Evolutionary conservation across 441 rosid genomes (phyloP).

Genomic region (Aquilaria agallochum): DNA sequence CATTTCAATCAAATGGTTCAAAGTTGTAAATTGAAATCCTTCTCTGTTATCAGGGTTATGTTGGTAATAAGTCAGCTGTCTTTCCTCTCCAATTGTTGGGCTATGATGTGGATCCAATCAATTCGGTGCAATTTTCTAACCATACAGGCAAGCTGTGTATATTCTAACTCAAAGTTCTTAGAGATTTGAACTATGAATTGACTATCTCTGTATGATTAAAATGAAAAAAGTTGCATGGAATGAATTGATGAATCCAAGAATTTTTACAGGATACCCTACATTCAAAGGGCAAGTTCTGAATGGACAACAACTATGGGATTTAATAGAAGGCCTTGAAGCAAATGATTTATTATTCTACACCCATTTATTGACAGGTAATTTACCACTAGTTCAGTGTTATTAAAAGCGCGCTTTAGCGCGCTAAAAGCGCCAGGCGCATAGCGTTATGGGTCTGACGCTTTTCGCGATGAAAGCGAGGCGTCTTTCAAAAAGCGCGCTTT

Average conservation of each 20-base stretch:
- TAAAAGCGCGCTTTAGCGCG: too few species aligned
- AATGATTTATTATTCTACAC: conserved; percentile 82
- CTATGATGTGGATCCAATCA: conserved; percentile 95
- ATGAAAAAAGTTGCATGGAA: conserved; percentile 1
- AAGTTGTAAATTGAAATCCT: conserved; percentile 5
- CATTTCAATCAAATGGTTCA: background rate
- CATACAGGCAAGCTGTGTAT: conserved; percentile 82
- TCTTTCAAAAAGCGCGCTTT: too few species aligned
- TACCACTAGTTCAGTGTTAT: too few species aligned
- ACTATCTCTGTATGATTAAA: conserved; percentile 23
- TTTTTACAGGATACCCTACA: conserved; percentile 80
- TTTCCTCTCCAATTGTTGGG: conserved; percentile 97
- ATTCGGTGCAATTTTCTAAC: conserved; percentile 99
- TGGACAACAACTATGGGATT: conserved; percentile 83
- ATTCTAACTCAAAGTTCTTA: conserved; percentile 30
- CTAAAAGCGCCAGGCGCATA: too few species aligned
- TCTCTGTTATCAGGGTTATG: conserved; percentile 69
- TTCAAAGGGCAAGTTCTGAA: conserved; percentile 95
- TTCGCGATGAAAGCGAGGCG: too few species aligned
- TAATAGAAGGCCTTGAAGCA: conserved; percentile 92
- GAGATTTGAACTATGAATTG: conserved; percentile 33
- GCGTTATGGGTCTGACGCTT: too few species aligned
- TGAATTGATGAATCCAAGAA: conserved; percentile 9
- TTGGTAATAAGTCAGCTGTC: conserved; percentile 97
- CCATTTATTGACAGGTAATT: conserved; percentile 85